Conservation (phyloP, 1,139 yeast genomes). For the Yamadazyma aaseri region DNA sequence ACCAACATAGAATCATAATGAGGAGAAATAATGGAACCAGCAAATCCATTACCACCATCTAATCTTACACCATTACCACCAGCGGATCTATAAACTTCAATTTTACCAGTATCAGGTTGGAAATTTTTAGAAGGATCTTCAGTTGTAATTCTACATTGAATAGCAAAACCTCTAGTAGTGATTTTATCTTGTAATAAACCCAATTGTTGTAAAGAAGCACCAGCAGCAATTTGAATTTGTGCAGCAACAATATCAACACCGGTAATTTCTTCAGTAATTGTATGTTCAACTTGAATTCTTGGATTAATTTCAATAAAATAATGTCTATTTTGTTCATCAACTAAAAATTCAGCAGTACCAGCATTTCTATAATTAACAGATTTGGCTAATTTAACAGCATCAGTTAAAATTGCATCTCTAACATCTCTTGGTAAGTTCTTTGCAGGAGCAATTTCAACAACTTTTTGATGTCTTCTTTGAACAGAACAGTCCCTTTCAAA, state of each 20-base stretch:
- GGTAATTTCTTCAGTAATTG: constrained; percentile 97
- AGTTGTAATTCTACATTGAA: constrained; percentile 98
- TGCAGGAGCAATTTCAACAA: constrained; percentile 99
- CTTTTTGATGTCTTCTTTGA: constrained; percentile 98
- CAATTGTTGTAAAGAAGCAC: constrained; percentile 88
- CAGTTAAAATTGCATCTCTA: constrained; percentile 87
- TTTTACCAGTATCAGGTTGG: constrained; percentile 98
- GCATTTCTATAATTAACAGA: constrained; percentile 93
- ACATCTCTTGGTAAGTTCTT: constrained; percentile 78
- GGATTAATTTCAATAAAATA: constrained; percentile 98
- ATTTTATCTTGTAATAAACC: constrained; percentile 93
- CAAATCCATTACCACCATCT: constrained; percentile 99
- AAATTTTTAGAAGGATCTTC: constrained; percentile 96
- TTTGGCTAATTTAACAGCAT: constrained; percentile 90
- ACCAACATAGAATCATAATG: constrained; percentile 99
- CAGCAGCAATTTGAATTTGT: constrained; percentile 98
- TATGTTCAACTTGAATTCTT: constrained; percentile 97
- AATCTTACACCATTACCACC: constrained; percentile 99
- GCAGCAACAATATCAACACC: constrained; percentile 98
- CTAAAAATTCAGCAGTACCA: constrained; percentile 97
- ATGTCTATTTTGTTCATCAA: constrained; percentile 91
- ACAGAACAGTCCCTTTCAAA: constrained; percentile 99
- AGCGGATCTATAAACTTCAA: constrained; percentile 96
- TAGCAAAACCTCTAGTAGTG: constrained; percentile 95
- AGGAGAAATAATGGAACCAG: constrained; percentile 97